Evolutionary conservation across 148 eudicot genomes (phyloP).

Genomic region (Chenopodium album): DNA sequence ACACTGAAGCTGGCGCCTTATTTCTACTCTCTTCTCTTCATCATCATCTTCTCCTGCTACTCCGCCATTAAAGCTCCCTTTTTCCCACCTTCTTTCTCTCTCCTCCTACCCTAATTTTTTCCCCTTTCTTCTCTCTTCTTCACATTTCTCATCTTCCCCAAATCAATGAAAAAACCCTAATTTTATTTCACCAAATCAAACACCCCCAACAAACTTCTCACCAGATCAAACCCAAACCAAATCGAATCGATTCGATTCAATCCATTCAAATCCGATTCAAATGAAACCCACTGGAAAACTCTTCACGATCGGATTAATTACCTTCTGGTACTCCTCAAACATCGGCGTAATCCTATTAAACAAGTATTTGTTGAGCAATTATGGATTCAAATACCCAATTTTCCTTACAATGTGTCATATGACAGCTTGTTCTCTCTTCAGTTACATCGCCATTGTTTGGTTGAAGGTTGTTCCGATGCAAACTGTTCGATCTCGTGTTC

Average conservation of each 20-base stretch:
- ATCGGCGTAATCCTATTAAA: constrained; percentile 75
- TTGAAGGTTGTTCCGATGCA: constrained; percentile 71
- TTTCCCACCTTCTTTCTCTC: background rate
- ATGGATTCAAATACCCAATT: constrained; percentile 88
- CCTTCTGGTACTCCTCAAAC: constrained; percentile 80
- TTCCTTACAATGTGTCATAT: constrained; percentile 92
- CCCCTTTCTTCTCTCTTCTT: background rate
- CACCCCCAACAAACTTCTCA: background rate
- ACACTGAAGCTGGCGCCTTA: constrained; percentile 34
- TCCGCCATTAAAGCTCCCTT: constrained; percentile 18
- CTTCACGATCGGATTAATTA: constrained; percentile 65
- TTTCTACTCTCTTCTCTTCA: constrained; percentile 1
- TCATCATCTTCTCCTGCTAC: background rate
- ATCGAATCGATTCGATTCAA: background rate
- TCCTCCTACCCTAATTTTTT: constrained; percentile 20
- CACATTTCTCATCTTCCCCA: background rate
- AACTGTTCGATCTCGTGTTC: constrained; percentile 57
- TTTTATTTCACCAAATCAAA: background rate
- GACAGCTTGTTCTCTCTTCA: constrained; percentile 81
- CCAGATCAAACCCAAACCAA: background rate
- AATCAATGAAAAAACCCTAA: background rate
- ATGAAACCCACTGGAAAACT: constrained; percentile 49
- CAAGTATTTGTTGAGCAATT: constrained; percentile 72
- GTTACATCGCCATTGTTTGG: constrained; percentile 72
- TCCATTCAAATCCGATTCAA: too few relatives aligned